Base-by-base conservation (phyloP, 768 basidiomycete species). In the Chiua virens region DNA sequence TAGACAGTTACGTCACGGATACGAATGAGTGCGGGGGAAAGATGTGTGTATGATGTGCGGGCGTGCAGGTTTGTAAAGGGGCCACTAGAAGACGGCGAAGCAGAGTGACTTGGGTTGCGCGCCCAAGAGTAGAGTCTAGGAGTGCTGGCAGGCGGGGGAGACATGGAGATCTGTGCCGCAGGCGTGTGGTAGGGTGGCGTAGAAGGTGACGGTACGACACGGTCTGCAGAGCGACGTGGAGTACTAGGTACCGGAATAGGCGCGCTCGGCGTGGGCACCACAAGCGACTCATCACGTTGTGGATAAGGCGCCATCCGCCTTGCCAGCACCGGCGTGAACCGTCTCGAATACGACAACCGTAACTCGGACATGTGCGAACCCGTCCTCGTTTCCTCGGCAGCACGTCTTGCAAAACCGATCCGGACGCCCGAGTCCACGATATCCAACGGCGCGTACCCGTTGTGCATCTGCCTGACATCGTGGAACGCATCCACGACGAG, bases 51-150 rank as follows among this genome's bases (percentile, higher is more conserved):
- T 20, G 84, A 83, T 66, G 79, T 74, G 59, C 84, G 80, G 9
- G 82, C 83, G 45, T 65, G 71, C 39, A 78, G 76, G 60, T 85
- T 86, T 45, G 79, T 77, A 46, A 86, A 75, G 8, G 81, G 83
- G 13, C 71, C 58, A n/a, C 75, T 71, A 21, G 66, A 48, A 54
- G 69, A 53, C 47, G 60, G 54, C 60, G 67, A 49, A 65, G 67
- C 10, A 70, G 80, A 40, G 71, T 75, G 23, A 53, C 45, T 36
- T 65, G 70, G 51, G 62, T 62, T 47, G 63, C 59, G 48, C n/a
- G 69, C 54, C 84, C 84, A 85, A 1, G 76, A 70, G 62, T 84
- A 83, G 27, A 83, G 69, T 36, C 79, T 74, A 8, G 83, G 83
- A 1, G 83, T 79, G 45, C 78, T 76, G 7, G 79, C 67, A 1